These are phyloP conservation scores for Beauveria caledonica DNA, from an alignment of 2,329 filamentous ascomycete species.

Conservation along the genomic window DNA sequence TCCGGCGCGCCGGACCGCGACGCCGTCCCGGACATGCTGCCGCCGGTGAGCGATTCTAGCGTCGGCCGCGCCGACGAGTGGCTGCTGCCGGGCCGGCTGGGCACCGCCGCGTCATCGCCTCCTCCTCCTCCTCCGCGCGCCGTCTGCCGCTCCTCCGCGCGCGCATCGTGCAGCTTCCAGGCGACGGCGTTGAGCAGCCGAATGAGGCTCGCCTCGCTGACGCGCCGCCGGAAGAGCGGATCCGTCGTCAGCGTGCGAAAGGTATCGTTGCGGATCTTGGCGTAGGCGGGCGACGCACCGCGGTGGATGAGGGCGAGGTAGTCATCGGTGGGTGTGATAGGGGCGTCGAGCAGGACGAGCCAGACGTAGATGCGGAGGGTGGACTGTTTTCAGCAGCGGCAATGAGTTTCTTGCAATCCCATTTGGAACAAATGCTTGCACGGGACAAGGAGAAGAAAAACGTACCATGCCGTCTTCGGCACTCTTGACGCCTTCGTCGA, in stretches of 20 bases:
- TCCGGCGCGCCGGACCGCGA: conserved; percentile 37
- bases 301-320: conserved; percentile 89
- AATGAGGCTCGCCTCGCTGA: conserved; percentile 91
- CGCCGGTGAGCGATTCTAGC: background rate
- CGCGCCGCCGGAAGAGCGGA: conserved; percentile 89
- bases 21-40: background rate
- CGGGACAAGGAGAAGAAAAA: background rate
- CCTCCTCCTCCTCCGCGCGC: too few relatives aligned
- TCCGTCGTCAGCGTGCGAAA: conserved; percentile 95
- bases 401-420: too few relatives aligned
- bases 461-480: conserved; percentile 75
- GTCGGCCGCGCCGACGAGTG: conserved; percentile 1
- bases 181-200: conserved; percentile 90
- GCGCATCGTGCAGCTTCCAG: conserved; percentile 82
- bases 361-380: conserved; percentile 90
- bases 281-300: conserved; percentile 86
- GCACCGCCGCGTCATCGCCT: background rate
- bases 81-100: conserved; percentile 4
- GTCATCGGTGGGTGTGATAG: conserved; percentile 73
- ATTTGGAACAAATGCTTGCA: background rate
- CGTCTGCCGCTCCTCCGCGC: conserved; percentile 35
- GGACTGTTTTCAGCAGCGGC: too few relatives aligned
- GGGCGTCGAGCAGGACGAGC: conserved; percentile 85
- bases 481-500: conserved; percentile 68
- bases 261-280: conserved; percentile 97